Evolutionary conservation across 2,329 filamentous ascomycete species (phyloP).

Genomic region (Xylaria sp.): DNA sequence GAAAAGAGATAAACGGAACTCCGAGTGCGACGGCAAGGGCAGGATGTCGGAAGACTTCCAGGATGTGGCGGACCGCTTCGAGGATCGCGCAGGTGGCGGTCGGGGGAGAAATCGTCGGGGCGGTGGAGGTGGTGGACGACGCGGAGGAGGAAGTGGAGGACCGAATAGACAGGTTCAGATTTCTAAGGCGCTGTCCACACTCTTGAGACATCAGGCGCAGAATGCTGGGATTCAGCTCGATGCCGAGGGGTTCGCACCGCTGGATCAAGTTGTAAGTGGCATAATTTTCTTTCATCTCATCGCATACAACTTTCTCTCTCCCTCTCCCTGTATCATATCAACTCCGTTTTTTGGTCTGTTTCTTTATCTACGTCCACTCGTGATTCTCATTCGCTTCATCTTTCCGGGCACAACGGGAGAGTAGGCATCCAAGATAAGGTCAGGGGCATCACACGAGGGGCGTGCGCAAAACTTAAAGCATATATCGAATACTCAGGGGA

Average conservation of each 20-base stretch:
- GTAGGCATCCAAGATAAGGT: not conserved
- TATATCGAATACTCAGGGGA: not conserved
- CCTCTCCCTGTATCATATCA: not conserved
- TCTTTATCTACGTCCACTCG: too few species aligned
- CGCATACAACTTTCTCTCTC: slow-evolving; percentile 5
- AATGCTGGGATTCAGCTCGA: slow-evolving; percentile 69
- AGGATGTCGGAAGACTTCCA: slow-evolving; percentile 30
- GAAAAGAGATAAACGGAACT: not conserved
- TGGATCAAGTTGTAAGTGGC: slow-evolving; percentile 68
- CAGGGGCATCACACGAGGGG: not conserved
- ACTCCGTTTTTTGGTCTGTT: too few species aligned
- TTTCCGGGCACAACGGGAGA: not conserved
- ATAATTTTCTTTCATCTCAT: slow-evolving; percentile 16
- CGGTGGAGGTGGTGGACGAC: slow-evolving; percentile 38
- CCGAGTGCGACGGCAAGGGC: not conserved
- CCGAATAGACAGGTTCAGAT: slow-evolving; percentile 60
- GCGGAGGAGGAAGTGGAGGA: slow-evolving; percentile 43
- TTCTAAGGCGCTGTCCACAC: slow-evolving; percentile 64
- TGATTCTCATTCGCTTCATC: not conserved
- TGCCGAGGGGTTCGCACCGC: slow-evolving; percentile 66
- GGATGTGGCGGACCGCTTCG: slow-evolving; percentile 27
- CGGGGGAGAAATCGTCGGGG: slow-evolving; percentile 25
- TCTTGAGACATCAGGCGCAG: slow-evolving; percentile 67
- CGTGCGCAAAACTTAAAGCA: not conserved
- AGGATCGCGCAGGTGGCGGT: slow-evolving; percentile 24